Base-by-base conservation (phyloP, 1,284 basidiomycete genomes). In the Caloboletus firmus region DNA sequence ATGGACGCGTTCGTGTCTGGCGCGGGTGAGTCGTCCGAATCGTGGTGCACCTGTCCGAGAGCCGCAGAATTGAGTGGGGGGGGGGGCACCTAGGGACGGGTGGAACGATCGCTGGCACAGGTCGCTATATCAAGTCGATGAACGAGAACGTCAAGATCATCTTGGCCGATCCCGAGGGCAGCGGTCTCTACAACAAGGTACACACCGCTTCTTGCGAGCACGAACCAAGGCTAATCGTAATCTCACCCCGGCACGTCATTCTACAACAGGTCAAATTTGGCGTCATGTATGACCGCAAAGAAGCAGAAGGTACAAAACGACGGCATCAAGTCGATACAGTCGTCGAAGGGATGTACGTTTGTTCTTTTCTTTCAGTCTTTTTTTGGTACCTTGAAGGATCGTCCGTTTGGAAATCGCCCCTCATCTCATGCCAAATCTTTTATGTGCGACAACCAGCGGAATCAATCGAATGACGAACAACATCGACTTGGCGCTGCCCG, bases 281-380 rank as follows among this genome's bases (percentile, higher is more conserved):
- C 8, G 97, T 99, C 20, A 92, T 99, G 93, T 99, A 89, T 67
- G 91, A 95, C 64, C 75, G 76, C 5, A 93, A 85, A 61, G 97
- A 99, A 74, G 87, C 85, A 35, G 97, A 99, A 73, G 96, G 97
- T 2, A 97, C 88, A n/a, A 92, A 94, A 62, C 74, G 97, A 59
- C 77, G 96, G 46, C 92, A 96, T 69, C 94, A 97, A 68, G 93
- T 96, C 17, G 95, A 97, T 65, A 96, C 93, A 0, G 85, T 95
- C 26, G 91, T 93, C 28, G 90, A 92, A 71, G 91, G 90, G 55
- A 91, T 92, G 88, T 89, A 59, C 55, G 87, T 76, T 20, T 24
- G n/a, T 31, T 20, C 7, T 30, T n/a, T 13, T 17, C 0, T 15
- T 10, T 31, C 6, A n/a, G n/a, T n/a, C 26, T 17, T 9, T 12